Conservation (phyloP, 1,139 yeast species). For the Keqinozyma sinolaborantium region DNA sequence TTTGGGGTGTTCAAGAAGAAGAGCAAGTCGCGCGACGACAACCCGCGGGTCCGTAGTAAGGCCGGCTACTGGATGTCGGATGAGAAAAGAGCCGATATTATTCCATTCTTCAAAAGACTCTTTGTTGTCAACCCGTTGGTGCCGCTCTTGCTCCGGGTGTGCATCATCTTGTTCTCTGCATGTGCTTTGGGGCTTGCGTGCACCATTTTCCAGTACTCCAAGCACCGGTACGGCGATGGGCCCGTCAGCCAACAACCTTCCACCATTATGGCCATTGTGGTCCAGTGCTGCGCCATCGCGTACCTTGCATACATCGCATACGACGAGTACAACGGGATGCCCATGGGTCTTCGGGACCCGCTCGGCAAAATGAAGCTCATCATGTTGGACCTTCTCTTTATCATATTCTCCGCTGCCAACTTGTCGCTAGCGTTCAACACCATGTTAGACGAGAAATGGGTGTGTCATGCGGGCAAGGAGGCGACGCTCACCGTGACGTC, state of each 20-base stretch:
- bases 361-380: conserved; percentile 73
- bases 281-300: conserved; percentile 72
- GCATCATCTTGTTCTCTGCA: conserved; percentile 59
- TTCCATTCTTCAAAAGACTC: conserved; percentile 56
- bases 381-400: conserved; percentile 77
- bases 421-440: conserved; percentile 83
- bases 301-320: conserved; percentile 80
- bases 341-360: conserved; percentile 84
- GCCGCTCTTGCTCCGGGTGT: conserved; percentile 71
- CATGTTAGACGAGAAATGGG: conserved; percentile 79
- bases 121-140: conserved; percentile 75
- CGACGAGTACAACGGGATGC: conserved; percentile 91
- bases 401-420: conserved; percentile 91
- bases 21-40: conserved; percentile 13
- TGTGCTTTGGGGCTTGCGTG: conserved; percentile 68
- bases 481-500: conserved; percentile 30
- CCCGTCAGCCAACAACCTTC: conserved; percentile 77
- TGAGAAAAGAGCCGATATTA: conserved; percentile 61
- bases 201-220: conserved; percentile 54
- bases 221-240: conserved; percentile 28
- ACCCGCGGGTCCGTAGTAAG: conserved; percentile 43
- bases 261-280: conserved; percentile 87
- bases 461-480: conserved; percentile 40
- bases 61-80: conserved; percentile 70
- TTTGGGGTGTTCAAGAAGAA: conserved; percentile 7